Evolutionary conservation across 2,329 filamentous ascomycete species (phyloP).

Genomic region (Verticillium albo-atrum): DNA sequence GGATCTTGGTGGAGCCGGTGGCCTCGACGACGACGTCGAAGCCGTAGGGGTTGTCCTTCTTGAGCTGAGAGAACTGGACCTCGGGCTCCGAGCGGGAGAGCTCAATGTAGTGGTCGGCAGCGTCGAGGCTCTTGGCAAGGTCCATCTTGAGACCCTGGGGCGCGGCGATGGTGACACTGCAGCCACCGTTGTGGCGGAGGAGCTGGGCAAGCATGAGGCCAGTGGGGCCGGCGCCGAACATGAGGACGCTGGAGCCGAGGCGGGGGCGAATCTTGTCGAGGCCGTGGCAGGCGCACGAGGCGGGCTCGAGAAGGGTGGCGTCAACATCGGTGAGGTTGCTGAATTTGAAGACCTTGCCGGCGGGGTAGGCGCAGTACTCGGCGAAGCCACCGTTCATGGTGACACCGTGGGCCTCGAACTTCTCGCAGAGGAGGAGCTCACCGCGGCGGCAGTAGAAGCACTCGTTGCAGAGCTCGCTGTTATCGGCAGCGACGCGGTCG

Average conservation of each 20-base stretch:
- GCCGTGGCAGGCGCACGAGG: constrained; percentile 67
- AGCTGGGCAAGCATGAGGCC: constrained; percentile 62
- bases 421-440: constrained; percentile 63
- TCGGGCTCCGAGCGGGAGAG: constrained; percentile 50
- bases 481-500: constrained; percentile 60
- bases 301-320: constrained; percentile 65
- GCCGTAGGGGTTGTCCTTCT: constrained; percentile 62
- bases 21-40: constrained; percentile 67
- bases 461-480: constrained; percentile 63
- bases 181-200: constrained; percentile 61
- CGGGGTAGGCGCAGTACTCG: constrained; percentile 57
- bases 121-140: constrained; percentile 53
- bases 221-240: constrained; percentile 64
- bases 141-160: constrained; percentile 68
- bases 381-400: constrained; percentile 68
- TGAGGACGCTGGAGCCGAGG: constrained; percentile 59
- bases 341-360: constrained; percentile 58
- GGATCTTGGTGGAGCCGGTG: constrained; percentile 63
- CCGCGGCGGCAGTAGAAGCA: constrained; percentile 72
- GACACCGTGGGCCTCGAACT: constrained; percentile 64
- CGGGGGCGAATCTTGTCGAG: constrained; percentile 65
- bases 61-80: constrained; percentile 58
- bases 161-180: constrained; percentile 65
- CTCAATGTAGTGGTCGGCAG: constrained; percentile 49
- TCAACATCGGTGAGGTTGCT: constrained; percentile 63